Evolutionary conservation across 2,329 filamentous ascomycete genomes (phyloP), one percentile per base, ranked within the genome.

Genomic region (Epichloe hybrida): DNA sequence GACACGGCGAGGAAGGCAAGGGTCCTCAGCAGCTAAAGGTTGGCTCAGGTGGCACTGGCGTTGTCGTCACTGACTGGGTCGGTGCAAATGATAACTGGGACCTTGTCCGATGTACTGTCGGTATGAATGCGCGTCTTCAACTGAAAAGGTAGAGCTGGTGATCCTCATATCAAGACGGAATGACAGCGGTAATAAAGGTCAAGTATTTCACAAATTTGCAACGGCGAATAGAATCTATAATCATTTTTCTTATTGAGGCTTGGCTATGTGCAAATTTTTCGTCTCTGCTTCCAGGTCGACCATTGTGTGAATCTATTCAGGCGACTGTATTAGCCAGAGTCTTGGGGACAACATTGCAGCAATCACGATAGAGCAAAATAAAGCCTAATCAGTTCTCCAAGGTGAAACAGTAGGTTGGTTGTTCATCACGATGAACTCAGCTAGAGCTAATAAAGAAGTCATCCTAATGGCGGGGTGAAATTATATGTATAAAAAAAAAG

Each of bases 1-100:
- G 67, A 12, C 81, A 84, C 61, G 76, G 74, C 44, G 71, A 73
- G 54, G 61, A 68, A 6, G 74, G 71, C 47, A 73, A 73, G 56
- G 77, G 76, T 0, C 71, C 73, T 5, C 66, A 66, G 12, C 66
- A 72, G 54, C 64, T 77, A 48, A 69, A 72, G 44, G 71, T 82
- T 36, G 82, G 84, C 1, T 82, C 88, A 61, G 89, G 85, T 31
- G 77, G 81, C 5, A 94, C 90, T 1, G 93, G 93, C 4, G 81
- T 97, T 53, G 82, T 97, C 43, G 84, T 97, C 27, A 93, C 86
- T 54, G 93, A 98, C 67, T 96, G 87, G 87, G 90, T 96, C 48
- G 93, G 93, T 2, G 73, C 82, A 54, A 76, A 83, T 55, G 89
- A 84, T 0, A 86, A 97, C 67, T 98, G 91, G 91, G 89, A 96